phyloP scores from a whole-genome alignment of 345 rosid genomes.

The Ceriops decandra region DNA sequence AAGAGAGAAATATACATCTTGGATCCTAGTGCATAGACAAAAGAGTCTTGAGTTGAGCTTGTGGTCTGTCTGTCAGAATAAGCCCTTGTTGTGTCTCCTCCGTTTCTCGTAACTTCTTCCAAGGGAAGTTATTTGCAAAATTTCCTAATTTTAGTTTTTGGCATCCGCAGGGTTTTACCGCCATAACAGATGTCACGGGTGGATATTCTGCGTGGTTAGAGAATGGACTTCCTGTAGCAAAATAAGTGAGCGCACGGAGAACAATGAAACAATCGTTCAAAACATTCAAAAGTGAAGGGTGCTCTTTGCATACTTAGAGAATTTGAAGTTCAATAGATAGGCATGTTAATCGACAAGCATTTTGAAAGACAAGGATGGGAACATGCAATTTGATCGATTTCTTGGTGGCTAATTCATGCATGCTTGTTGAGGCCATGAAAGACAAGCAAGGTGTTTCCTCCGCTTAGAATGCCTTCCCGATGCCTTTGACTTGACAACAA shows the following conservation, averaged over 20 bases:
- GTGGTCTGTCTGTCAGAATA: too few relatives aligned
- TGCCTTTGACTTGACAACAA: slow-evolving; percentile 45
- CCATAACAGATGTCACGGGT: slow-evolving; percentile 21
- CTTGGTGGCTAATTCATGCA: neutral
- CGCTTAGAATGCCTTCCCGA: slow-evolving; percentile 56
- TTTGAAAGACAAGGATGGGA: neutral
- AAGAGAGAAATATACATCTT: too few relatives aligned
- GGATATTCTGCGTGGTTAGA: slow-evolving; percentile 26
- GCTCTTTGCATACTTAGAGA: too few relatives aligned
- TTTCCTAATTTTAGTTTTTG: neutral
- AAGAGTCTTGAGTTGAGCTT: too few relatives aligned
- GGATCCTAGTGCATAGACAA: too few relatives aligned
- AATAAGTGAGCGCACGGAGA: neutral
- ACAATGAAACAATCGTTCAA: too few relatives aligned
- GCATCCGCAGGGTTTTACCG: slow-evolving; percentile 24
- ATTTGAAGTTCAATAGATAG: too few relatives aligned
- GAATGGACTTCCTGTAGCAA: slow-evolving; percentile 6
- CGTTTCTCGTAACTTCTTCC: too few relatives aligned
- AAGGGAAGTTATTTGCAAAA: too few relatives aligned
- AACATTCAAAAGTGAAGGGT: too few relatives aligned
- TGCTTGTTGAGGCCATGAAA: slow-evolving; percentile 63
- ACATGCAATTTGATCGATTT: neutral
- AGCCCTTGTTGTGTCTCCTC: too few relatives aligned
- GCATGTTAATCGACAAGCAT: too few relatives aligned
- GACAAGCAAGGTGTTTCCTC: slow-evolving; percentile 68